Percentiles rank a stretch among this genome's conserved stretches.
Evolutionary conservation across 176 grass and related monocot genomes (phyloP).

Genomic region (barley (Hordeum vulgare)): DNA sequence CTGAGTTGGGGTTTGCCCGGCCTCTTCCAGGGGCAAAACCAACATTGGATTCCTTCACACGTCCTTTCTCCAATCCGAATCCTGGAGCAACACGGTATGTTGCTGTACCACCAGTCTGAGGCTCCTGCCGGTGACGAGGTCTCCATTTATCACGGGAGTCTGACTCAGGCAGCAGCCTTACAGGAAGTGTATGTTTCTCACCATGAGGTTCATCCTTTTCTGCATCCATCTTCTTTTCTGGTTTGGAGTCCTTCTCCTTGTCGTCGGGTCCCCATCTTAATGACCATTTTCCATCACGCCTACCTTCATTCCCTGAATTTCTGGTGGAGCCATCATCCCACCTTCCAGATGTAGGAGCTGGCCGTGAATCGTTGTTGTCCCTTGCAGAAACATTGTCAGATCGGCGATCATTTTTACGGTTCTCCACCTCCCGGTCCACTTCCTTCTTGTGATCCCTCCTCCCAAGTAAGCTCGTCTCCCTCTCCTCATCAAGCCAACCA

Average conservation of each 20-base stretch:
- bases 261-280: conserved; percentile 97
- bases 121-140: conserved; percentile 90
- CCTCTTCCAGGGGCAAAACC: conserved; percentile 93
- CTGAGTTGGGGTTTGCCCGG: conserved; percentile 50
- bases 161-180: conserved; percentile 52
- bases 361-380: conserved; percentile 42
- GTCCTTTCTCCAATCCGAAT: conserved; percentile 79
- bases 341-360: conserved; percentile 48
- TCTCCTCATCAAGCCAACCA: conserved; percentile 97
- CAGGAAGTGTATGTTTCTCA: conserved; percentile 63
- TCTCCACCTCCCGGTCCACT: conserved; percentile 69
- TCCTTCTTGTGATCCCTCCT: conserved; percentile 77
- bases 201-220: conserved; percentile 57
- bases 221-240: conserved; percentile 64
- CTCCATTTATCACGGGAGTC: conserved; percentile 99
- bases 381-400: conserved; percentile 61
- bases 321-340: conserved; percentile 53
- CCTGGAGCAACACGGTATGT: conserved; percentile 78
- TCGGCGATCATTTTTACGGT: conserved; percentile 58
- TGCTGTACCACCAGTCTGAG: conserved; percentile 39
- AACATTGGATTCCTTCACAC: conserved; percentile 47
- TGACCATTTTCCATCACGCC: conserved; percentile 87
- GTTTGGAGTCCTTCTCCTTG: conserved; percentile 68
- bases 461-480: conserved; percentile 80
- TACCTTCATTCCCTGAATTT: conserved; percentile 41